phyloP scores from a whole-genome alignment of 2,329 filamentous ascomycete genomes.

The Aspergillus sp. region DNA sequence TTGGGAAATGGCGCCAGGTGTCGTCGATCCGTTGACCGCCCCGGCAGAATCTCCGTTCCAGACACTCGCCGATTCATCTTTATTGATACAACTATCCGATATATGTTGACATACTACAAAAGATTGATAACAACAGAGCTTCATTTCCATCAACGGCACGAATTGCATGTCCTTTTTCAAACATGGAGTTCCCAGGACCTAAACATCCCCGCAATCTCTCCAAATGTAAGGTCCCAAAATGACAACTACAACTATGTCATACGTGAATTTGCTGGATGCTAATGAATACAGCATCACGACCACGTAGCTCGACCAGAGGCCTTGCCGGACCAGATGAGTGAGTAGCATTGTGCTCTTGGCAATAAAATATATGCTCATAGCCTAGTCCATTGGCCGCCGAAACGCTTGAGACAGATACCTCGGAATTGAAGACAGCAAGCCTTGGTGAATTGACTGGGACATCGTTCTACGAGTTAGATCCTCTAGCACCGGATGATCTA shows the following conservation, averaged over 20 bases:
- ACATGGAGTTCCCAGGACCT: slow-evolving; percentile 7
- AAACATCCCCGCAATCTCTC: slow-evolving; percentile 31
- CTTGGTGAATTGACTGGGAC: slow-evolving; percentile 16
- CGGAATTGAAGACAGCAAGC: slow-evolving; percentile 9
- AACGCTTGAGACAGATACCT: slow-evolving; percentile 11
- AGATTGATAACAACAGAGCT: neutral
- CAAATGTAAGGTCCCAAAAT: slow-evolving; percentile 25
- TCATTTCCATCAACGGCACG: neutral
- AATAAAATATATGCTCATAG: slow-evolving; percentile 9
- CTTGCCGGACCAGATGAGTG: slow-evolving; percentile 69
- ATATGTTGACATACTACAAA: neutral
- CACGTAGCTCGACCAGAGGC: slow-evolving; percentile 59
- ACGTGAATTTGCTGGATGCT: slow-evolving; percentile 8
- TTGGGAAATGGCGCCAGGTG: neutral
- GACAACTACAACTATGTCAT: neutral
- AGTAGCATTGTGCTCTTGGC: slow-evolving; percentile 24
- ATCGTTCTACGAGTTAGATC: slow-evolving; percentile 30
- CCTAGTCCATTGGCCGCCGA: slow-evolving; percentile 22
- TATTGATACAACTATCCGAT: neutral
- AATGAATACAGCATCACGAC: slow-evolving; percentile 28
- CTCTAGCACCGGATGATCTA: slow-evolving; percentile 26
- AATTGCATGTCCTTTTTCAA: neutral
- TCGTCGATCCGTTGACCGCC: slow-evolving; percentile 17
- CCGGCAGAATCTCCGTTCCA: slow-evolving; percentile 12
- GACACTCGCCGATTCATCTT: neutral